These are phyloP conservation scores for Chaetomium globosum DNA, from an alignment of 2,329 filamentous ascomycete genomes.

Conservation along the genomic window DNA sequence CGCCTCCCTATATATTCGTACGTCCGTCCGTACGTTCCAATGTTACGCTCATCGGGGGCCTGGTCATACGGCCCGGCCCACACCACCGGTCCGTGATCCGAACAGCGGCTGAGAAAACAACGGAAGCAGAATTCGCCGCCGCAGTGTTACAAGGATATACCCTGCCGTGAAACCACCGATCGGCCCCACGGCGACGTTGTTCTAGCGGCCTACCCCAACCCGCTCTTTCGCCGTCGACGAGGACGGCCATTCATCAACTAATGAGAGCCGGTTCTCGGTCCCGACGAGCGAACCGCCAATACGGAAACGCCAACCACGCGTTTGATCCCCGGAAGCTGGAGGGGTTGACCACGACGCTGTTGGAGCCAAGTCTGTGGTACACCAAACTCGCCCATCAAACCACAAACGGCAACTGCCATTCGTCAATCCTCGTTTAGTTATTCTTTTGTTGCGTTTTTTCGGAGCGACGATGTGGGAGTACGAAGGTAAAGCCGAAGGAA, in stretches of 20 bases:
- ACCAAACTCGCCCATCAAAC: background rate
- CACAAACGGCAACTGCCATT: conserved; percentile 3
- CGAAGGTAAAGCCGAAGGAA: background rate
- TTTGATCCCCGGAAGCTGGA: background rate
- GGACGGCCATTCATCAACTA: too few species aligned
- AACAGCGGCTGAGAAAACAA: background rate
- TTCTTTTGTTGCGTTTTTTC: background rate
- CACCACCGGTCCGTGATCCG: background rate
- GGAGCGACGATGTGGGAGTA: background rate
- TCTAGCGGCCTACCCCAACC: too few species aligned
- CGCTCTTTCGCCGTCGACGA: too few species aligned
- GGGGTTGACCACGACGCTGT: background rate
- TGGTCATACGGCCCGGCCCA: conserved; percentile 1
- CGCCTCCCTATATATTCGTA: too few species aligned
- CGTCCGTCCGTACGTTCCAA: background rate
- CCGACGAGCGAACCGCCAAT: conserved; percentile 3
- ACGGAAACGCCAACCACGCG: background rate
- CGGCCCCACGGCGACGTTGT: background rate
- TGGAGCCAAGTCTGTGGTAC: background rate
- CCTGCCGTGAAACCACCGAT: conserved; percentile 7
- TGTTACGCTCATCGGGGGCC: background rate
- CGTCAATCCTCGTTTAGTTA: conserved; percentile 1
- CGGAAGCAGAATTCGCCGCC: conserved; percentile 3
- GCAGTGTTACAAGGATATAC: background rate
- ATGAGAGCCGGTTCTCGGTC: conserved; percentile 2